A percentile compares a stretch with the other conserved stretches of the same genome.
phyloP scores from a whole-genome alignment of 2,329 filamentous ascomycete genomes.

The Alternaria metachromatica region DNA sequence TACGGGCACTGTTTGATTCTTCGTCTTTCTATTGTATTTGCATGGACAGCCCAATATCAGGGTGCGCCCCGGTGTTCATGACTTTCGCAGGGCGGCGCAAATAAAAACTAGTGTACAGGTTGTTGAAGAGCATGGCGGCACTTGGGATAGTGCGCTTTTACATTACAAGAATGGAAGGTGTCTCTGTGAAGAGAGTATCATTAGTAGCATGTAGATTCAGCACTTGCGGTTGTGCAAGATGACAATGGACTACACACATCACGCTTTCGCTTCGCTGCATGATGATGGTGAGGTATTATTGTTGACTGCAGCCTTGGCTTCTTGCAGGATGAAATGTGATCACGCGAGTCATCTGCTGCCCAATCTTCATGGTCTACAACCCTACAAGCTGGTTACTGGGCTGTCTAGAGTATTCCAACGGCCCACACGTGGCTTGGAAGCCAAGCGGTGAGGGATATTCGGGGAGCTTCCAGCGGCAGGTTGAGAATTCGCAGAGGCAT shows the following conservation, averaged over 20 bases:
- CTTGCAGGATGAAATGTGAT: background rate
- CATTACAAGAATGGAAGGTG: constrained; percentile 11
- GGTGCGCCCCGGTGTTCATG: constrained; percentile 24
- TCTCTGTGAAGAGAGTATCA: constrained; percentile 10
- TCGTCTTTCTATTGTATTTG: constrained; percentile 21
- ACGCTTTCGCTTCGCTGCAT: background rate
- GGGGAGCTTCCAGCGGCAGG: background rate
- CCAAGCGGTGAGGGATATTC: constrained; percentile 1
- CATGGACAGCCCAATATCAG: constrained; percentile 21
- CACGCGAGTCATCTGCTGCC: constrained; percentile 7
- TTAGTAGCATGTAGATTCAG: constrained; percentile 13
- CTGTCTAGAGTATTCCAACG: background rate
- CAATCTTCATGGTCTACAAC: background rate
- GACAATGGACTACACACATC: constrained; percentile 3
- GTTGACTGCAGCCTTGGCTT: background rate
- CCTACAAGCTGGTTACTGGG: background rate
- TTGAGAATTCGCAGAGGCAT: background rate
- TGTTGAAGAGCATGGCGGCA: constrained; percentile 27
- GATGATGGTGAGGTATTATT: background rate
- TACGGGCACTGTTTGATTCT: constrained; percentile 23
- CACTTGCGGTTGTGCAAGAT: constrained; percentile 6
- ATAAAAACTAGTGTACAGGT: constrained; percentile 17
- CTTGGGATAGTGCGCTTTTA: constrained; percentile 17
- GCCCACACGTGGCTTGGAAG: background rate
- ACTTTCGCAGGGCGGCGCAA: constrained; percentile 26